A percentile compares a stretch with the other conserved stretches of the same genome.
Evolutionary conservation across 1,284 basidiomycete genomes (phyloP).

Genomic region (Ganoderma boninense): DNA sequence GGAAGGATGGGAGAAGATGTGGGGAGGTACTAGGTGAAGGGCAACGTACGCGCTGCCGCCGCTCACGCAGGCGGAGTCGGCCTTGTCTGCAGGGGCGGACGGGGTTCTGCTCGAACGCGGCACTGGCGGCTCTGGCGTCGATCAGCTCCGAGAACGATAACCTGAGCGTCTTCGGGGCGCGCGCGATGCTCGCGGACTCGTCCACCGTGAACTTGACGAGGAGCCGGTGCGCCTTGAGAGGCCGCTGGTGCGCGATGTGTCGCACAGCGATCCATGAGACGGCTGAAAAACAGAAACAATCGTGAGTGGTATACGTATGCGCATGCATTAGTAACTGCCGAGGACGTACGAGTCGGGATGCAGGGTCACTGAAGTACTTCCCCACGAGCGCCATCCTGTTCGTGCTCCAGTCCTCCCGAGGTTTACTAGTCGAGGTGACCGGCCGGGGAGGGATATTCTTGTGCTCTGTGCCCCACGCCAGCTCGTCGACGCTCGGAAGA

Average conservation of each 20-base stretch:
- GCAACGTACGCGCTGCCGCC: background rate
- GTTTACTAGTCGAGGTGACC: conserved; percentile 17
- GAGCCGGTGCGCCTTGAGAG: background rate
- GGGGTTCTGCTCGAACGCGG: background rate
- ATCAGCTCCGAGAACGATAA: conserved; percentile 4
- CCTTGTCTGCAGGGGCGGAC: background rate
- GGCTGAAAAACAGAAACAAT: background rate
- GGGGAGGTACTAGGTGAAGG: background rate
- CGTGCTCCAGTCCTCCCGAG: conserved; percentile 12
- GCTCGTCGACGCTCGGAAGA: too few species aligned
- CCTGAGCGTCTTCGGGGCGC: background rate
- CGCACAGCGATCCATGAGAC: background rate
- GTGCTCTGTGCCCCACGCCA: conserved; percentile 22
- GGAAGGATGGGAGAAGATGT: too few species aligned
- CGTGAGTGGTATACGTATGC: background rate
- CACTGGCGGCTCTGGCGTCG: background rate
- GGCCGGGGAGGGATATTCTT: conserved; percentile 20
- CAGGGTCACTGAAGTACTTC: background rate
- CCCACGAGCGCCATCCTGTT: conserved; percentile 2
- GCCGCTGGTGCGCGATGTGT: background rate
- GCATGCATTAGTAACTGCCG: background rate
- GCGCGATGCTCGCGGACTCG: background rate
- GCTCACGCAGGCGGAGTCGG: background rate
- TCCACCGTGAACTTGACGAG: background rate
- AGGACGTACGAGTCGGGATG: background rate